Conservation (phyloP, 257 asterid species). For the Euphrasia confusa region DNA sequence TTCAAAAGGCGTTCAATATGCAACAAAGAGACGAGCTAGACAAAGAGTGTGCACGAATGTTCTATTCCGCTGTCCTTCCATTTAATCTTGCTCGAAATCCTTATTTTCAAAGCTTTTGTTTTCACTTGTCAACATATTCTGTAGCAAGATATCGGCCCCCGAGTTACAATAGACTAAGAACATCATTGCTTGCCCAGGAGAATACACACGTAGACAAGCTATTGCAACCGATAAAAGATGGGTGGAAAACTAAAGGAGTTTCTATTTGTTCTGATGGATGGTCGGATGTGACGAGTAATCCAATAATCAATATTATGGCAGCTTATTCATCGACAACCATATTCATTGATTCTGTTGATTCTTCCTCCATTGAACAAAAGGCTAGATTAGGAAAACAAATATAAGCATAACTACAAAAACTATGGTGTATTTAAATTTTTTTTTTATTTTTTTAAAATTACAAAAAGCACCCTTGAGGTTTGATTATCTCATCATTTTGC, state of each 20-base stretch:
- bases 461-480: no score
- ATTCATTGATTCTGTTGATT: no score
- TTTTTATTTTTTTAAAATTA: no score
- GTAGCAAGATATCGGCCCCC: neutral
- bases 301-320: neutral
- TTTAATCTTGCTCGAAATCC: neutral
- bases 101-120: no score
- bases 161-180: neutral
- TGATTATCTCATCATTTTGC: no score
- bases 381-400: neutral
- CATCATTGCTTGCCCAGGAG: neutral
- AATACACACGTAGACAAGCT: neutral
- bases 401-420: constrained; percentile 3
- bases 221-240: neutral
- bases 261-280: neutral
- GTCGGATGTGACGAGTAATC: neutral
- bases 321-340: neutral
- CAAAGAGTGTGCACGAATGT: neutral
- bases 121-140: neutral
- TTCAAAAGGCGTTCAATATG: neutral
- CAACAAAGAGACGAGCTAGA: neutral
- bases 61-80: neutral
- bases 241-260: neutral
- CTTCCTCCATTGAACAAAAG: neutral
- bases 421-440: neutral